These are phyloP conservation scores for Thuidium tamariscinum DNA, from an alignment of 225 moss, liverwort and hornwort species.

Conservation along the genomic window DNA sequence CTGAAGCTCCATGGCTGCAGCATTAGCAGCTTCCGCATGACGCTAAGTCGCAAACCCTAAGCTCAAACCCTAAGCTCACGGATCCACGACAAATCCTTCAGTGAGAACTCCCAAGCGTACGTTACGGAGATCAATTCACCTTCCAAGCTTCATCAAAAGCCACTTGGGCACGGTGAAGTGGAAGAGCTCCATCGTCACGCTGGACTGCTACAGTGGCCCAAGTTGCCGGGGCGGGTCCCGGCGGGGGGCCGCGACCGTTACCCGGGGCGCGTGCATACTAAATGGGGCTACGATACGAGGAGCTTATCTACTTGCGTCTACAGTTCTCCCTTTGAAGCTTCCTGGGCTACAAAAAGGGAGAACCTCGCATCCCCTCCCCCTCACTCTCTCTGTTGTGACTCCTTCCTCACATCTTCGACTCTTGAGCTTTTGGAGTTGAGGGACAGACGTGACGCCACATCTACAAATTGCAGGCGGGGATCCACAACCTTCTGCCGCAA, in stretches of 20 bases:
- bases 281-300: background rate
- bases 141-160: background rate
- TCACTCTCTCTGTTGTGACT: background rate
- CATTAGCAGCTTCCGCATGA: constrained; percentile 18
- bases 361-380: background rate
- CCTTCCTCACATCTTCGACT: background rate
- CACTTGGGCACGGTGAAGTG: background rate
- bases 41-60: background rate
- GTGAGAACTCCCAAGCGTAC: background rate
- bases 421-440: background rate
- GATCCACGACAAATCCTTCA: background rate
- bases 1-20: background rate
- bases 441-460: background rate
- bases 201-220: background rate
- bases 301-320: constrained; percentile 16
- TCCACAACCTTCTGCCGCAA: background rate
- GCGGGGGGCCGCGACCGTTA: constrained; percentile 9
- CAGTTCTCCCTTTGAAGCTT: background rate
- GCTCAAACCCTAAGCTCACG: background rate
- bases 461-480: background rate
- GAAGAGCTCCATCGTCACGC: background rate
- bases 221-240: constrained; percentile 7
- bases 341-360: constrained; percentile 14
- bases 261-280: background rate
- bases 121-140: background rate